These are phyloP conservation scores for Crataegus laevigata DNA, from an alignment of 306 rosid species.

Conservation along the genomic window DNA sequence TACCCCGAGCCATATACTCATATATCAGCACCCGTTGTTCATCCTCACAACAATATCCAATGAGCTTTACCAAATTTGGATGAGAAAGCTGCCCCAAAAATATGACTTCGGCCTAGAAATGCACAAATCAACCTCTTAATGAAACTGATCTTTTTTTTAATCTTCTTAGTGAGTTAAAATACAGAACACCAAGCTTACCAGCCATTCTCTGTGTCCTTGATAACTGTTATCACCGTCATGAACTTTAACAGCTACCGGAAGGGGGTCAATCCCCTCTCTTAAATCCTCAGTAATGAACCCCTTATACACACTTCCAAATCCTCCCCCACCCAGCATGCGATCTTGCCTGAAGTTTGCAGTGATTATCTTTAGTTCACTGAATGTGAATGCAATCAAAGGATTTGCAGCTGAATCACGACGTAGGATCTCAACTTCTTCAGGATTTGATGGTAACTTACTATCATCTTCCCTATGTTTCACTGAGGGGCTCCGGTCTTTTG, in stretches of 20 bases:
- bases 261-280: slow-evolving; percentile 50
- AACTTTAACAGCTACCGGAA: slow-evolving; percentile 93
- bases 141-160: slow-evolving; percentile 9
- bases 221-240: slow-evolving; percentile 91
- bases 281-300: slow-evolving; percentile 79
- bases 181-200: slow-evolving; percentile 47
- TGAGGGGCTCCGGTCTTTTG: slow-evolving; percentile 47
- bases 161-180: slow-evolving; percentile 2
- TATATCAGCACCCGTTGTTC: slow-evolving; percentile 83
- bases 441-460: slow-evolving; percentile 71
- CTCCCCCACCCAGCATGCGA: slow-evolving; percentile 84
- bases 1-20: slow-evolving; percentile 88
- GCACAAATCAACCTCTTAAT: slow-evolving; percentile 19
- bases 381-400: slow-evolving; percentile 77
- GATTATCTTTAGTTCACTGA: slow-evolving; percentile 59
- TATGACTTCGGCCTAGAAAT: slow-evolving; percentile 93
- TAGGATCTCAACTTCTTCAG: slow-evolving; percentile 88
- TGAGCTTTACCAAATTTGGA: slow-evolving; percentile 86
- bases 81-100: slow-evolving; percentile 99
- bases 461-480: slow-evolving; percentile 37
- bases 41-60: slow-evolving; percentile 98
- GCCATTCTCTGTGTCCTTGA: slow-evolving; percentile 99
- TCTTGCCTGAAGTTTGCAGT: slow-evolving; percentile 79
- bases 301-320: slow-evolving; percentile 95
- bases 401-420: slow-evolving; percentile 82